Evolutionary conservation across 2,329 filamentous ascomycete species (phyloP).

Genomic region (Botrytis pseudocinerea): DNA sequence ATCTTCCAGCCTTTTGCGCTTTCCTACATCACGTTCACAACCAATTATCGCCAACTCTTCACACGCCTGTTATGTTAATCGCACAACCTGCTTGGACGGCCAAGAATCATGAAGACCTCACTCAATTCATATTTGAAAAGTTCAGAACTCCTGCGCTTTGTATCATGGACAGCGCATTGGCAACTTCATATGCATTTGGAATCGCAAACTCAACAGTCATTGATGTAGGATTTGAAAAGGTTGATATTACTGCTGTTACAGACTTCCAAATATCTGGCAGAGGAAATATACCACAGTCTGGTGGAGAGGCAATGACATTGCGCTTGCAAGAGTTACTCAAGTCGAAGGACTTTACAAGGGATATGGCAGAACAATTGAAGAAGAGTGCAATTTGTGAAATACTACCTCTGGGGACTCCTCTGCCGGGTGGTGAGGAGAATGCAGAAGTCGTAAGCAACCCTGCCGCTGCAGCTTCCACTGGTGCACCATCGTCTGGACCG

Average conservation of each 20-base stretch:
- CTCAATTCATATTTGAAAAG: slow-evolving; percentile 95
- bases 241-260: slow-evolving; percentile 85
- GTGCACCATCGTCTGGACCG: slow-evolving; percentile 40
- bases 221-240: slow-evolving; percentile 89
- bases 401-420: slow-evolving; percentile 54
- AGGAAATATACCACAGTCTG: slow-evolving; percentile 64
- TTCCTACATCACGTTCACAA: slow-evolving; percentile 91
- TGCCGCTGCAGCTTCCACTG: slow-evolving; percentile 40
- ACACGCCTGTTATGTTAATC: slow-evolving; percentile 90
- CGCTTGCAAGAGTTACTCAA: slow-evolving; percentile 67
- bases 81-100: slow-evolving; percentile 88
- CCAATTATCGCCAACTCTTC: slow-evolving; percentile 84
- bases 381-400: slow-evolving; percentile 67
- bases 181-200: slow-evolving; percentile 80
- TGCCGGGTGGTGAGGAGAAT: slow-evolving; percentile 50
- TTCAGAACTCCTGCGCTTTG: slow-evolving; percentile 92
- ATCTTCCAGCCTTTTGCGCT: slow-evolving; percentile 92
- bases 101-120: slow-evolving; percentile 81
- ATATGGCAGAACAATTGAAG: slow-evolving; percentile 72
- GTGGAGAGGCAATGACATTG: slow-evolving; percentile 84
- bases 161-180: slow-evolving; percentile 84
- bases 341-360: slow-evolving; percentile 57
- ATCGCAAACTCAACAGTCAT: slow-evolving; percentile 78
- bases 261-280: slow-evolving; percentile 73
- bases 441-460: slow-evolving; percentile 39